These are phyloP conservation scores for Pelargonium australe DNA, from an alignment of 441 rosid species.

Conservation along the genomic window DNA sequence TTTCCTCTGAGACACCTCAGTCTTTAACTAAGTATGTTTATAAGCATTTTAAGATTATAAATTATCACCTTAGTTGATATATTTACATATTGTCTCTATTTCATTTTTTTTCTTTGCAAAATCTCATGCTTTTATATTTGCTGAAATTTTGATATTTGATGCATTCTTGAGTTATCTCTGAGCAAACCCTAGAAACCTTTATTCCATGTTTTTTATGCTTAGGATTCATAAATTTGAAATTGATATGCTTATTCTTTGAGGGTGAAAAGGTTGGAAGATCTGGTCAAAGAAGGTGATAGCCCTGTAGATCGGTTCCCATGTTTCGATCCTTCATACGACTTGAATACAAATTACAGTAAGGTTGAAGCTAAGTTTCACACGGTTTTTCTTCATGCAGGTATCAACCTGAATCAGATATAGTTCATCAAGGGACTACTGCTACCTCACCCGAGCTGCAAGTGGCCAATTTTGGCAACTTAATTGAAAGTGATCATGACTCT, in stretches of 20 bases:
- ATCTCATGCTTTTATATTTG: too few species aligned
- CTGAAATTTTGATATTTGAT: too few species aligned
- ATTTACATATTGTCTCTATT: background rate
- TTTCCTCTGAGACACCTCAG: conserved; percentile 40
- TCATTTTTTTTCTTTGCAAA: too few species aligned
- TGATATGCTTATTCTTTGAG: background rate
- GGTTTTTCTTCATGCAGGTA: conserved; percentile 30
- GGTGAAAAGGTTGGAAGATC: background rate
- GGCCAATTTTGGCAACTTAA: conserved; percentile 33
- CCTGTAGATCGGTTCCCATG: too few species aligned
- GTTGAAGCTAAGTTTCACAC: background rate
- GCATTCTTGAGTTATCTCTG: too few species aligned
- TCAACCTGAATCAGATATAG: conserved; percentile 28
- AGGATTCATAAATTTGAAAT: background rate
- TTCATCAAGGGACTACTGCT: conserved; percentile 29
- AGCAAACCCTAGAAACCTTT: too few species aligned
- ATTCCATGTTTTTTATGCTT: background rate
- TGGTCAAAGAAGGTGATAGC: background rate
- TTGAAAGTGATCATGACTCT: conserved; percentile 60
- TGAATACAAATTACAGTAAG: background rate
- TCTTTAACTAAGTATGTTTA: conserved; percentile 53
- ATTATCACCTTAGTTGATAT: background rate
- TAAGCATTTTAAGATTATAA: background rate
- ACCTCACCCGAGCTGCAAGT: conserved; percentile 31
- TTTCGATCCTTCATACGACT: too few species aligned